Evolutionary conservation across 208 protist genomes (phyloP).

Genomic region (Tritrichomonas musculus): DNA sequence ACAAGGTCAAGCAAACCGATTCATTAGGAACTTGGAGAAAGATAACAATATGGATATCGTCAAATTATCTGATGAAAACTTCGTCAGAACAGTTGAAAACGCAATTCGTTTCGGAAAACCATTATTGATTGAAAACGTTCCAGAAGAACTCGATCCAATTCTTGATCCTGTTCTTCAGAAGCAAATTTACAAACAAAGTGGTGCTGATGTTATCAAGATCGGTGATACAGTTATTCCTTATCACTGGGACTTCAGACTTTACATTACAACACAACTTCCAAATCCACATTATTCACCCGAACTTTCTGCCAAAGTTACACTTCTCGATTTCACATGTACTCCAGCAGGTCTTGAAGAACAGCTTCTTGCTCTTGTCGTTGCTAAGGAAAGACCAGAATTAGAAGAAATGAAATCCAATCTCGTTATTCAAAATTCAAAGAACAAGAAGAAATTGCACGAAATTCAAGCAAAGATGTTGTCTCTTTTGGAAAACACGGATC

Average conservation of each 20-base stretch:
- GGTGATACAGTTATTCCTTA: slow-evolving; percentile 85
- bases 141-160: slow-evolving; percentile 80
- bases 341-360: slow-evolving; percentile 91
- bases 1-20: slow-evolving; percentile 66
- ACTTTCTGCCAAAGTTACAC: slow-evolving; percentile 73
- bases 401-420: slow-evolving; percentile 74
- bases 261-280: slow-evolving; percentile 91
- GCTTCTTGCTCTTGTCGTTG: slow-evolving; percentile 85
- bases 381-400: slow-evolving; percentile 86
- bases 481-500: slow-evolving; percentile 80
- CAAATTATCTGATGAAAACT: slow-evolving; percentile 82
- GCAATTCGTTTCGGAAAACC: slow-evolving; percentile 82
- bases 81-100: slow-evolving; percentile 75
- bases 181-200: slow-evolving; percentile 58
- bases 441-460: slow-evolving; percentile 81
- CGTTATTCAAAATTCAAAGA: slow-evolving; percentile 58
- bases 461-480: slow-evolving; percentile 88
- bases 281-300: slow-evolving; percentile 94
- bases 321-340: slow-evolving; percentile 97
- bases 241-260: slow-evolving; percentile 88
- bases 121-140: slow-evolving; percentile 87
- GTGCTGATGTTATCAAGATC: slow-evolving; percentile 83
- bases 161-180: slow-evolving; percentile 81
- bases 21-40: slow-evolving; percentile 81
- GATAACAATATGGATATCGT: slow-evolving; percentile 78